These are phyloP conservation scores for Paraphoma sp. DNA, from an alignment of 2,329 filamentous ascomycete species.

Conservation along the genomic window DNA sequence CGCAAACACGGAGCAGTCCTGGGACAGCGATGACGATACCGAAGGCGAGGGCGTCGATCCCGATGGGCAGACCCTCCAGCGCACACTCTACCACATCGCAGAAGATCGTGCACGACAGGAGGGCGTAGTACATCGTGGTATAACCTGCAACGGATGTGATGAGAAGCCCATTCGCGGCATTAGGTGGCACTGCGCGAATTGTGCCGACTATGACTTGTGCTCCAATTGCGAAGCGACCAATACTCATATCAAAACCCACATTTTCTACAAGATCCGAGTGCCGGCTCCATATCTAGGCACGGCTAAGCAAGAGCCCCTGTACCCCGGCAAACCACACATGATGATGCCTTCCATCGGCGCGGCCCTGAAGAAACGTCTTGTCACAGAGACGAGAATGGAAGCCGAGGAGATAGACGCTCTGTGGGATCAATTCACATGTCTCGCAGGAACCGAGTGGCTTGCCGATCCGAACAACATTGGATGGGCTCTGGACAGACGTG, in stretches of 20 bases:
- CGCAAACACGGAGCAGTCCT: conserved; percentile 40
- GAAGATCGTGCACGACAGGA: conserved; percentile 86
- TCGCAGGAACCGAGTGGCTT: conserved; percentile 84
- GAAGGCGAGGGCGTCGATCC: conserved; percentile 49
- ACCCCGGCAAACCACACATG: conserved; percentile 71
- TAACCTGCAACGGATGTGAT: conserved; percentile 89
- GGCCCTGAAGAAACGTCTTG: conserved; percentile 68
- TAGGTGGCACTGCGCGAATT: conserved; percentile 94
- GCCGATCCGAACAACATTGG: conserved; percentile 79
- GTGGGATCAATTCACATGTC: conserved; percentile 96
- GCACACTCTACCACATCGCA: conserved; percentile 87
- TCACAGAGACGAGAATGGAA: conserved; percentile 63
- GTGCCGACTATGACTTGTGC: conserved; percentile 93
- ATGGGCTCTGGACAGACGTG: conserved; percentile 88
- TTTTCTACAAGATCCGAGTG: conserved; percentile 95
- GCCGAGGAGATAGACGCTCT: conserved; percentile 88
- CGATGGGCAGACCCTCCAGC: conserved; percentile 80
- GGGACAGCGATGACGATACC: conserved; percentile 41
- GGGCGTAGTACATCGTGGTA: conserved; percentile 84
- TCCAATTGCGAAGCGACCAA: conserved; percentile 84
- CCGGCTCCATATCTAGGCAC: conserved; percentile 83
- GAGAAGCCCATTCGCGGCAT: conserved; percentile 89
- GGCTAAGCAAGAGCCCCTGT: conserved; percentile 65
- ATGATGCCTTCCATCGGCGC: conserved; percentile 72
- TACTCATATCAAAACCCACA: conserved; percentile 84